These are phyloP conservation scores for Coemansia sp. DNA, from an alignment of 192 early-diverging fungal genomes.

Conservation along the genomic window DNA sequence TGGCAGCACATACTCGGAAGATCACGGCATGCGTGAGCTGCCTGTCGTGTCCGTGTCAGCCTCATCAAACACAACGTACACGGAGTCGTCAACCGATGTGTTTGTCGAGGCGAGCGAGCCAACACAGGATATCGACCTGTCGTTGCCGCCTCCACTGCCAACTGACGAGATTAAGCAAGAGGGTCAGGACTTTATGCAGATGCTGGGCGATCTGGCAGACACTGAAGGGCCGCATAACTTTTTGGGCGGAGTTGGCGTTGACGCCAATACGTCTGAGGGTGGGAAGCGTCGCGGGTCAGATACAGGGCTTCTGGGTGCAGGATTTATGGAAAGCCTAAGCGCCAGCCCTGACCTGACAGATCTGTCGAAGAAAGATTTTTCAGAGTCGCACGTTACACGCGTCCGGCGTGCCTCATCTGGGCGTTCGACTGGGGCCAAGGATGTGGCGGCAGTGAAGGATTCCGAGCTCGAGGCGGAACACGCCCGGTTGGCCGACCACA, in stretches of 20 bases:
- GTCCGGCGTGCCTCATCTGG: too few species aligned
- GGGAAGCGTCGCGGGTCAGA: background rate
- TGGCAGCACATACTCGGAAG: constrained; percentile 8
- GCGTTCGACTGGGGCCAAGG: too few species aligned
- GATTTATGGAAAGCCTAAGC: constrained; percentile 10
- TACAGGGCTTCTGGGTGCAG: background rate
- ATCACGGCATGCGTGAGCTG: constrained; percentile 4
- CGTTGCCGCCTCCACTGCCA: background rate
- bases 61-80: constrained; percentile 4
- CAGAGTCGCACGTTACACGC: background rate
- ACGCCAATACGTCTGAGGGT: background rate
- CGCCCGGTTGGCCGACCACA: background rate
- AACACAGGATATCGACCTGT: background rate
- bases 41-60: constrained; percentile 11
- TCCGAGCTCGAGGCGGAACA: constrained; percentile 15
- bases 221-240: background rate
- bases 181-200: constrained; percentile 9
- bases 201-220: background rate
- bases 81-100: constrained; percentile 10
- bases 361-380: background rate
- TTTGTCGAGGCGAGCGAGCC: constrained; percentile 39
- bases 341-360: background rate
- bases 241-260: background rate
- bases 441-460: background rate
- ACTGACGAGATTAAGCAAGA: background rate